phyloP scores from a whole-genome alignment of 306 rosid species.

The Cucumis sativus region Cucumber_9930_V3 NC_026657.2:37437501-37438000 shows the following conservation, averaged over 20 bases:
- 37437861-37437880: not conserved
- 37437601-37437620: not conserved
- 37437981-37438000: not conserved
- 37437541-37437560: not conserved
- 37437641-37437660: not conserved
- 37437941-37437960: too few species aligned
- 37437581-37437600: not conserved
- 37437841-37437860: not conserved
- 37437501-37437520: not conserved
- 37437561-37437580: not conserved
- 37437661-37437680: too few species aligned
- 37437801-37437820: not conserved
- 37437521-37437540: not conserved
- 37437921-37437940: too few species aligned
- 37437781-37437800: not conserved
- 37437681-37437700: too few species aligned
- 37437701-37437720: not conserved
- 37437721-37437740: not conserved
- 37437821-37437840: not conserved
- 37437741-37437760: not conserved
- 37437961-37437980: not conserved
- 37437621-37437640: not conserved
- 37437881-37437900: not conserved
- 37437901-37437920: not conserved
- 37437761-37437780: not conserved